Conservation (phyloP, 2,329 filamentous ascomycete species). For the Talaromyces funiculosus region DNA sequence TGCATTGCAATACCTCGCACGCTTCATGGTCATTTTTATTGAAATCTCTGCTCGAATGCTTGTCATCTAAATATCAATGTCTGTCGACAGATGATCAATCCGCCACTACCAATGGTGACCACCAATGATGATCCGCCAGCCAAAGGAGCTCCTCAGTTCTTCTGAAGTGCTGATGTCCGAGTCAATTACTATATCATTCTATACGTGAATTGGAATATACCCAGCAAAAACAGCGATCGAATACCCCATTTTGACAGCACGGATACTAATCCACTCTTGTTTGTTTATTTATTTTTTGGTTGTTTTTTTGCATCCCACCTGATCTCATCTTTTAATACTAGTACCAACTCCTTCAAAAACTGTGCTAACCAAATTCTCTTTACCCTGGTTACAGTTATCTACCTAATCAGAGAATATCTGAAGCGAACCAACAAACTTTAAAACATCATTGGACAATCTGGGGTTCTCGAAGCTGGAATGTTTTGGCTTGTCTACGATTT, state of each 20-base stretch:
- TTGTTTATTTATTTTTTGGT: not conserved
- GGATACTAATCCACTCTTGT: not conserved
- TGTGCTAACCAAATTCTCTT: not conserved
- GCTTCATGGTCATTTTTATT: not conserved
- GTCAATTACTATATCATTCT: not conserved
- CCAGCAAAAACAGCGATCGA: not conserved
- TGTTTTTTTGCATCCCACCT: no score
- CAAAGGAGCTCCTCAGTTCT: not conserved
- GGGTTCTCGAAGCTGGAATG: not conserved
- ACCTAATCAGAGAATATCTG: slow-evolving; percentile 28
- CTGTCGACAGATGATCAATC: slow-evolving; percentile 8
- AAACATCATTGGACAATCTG: slow-evolving; percentile 7
- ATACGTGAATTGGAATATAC: not conserved
- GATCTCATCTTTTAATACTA: not conserved
- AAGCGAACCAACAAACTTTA: slow-evolving; percentile 32
- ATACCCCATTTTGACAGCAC: not conserved
- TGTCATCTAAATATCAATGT: slow-evolving; percentile 8
- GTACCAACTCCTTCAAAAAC: not conserved
- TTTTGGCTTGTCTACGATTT: not conserved
- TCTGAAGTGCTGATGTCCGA: no score
- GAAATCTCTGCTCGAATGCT: slow-evolving; percentile 1
- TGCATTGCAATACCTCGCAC: not conserved
- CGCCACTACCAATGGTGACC: not conserved
- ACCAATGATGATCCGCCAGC: not conserved
- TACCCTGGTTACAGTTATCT: slow-evolving; percentile 25